Conservation (phyloP, 306 rosid genomes). For the Echinosophora koreensis region DNA sequence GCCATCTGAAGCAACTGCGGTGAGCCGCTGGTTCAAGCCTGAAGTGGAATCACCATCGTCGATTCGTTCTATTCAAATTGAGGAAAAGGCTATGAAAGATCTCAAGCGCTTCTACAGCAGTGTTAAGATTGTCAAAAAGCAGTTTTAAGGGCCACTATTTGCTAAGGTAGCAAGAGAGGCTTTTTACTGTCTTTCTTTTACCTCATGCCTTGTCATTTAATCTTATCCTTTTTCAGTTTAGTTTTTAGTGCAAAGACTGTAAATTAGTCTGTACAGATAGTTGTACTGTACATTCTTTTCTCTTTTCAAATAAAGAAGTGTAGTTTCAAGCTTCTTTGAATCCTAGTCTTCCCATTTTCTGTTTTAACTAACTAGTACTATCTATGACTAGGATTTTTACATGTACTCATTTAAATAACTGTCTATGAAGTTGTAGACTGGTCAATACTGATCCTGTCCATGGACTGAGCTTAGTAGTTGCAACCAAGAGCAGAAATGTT, state of each 20-base stretch:
- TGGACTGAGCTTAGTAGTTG: conserved; percentile 29
- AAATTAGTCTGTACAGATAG: conserved; percentile 56
- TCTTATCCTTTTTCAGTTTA: neutral
- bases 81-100: conserved; percentile 98
- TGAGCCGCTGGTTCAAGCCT: conserved; percentile 95
- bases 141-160: conserved; percentile 42
- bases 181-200: conserved; percentile 10
- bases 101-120: conserved; percentile 92
- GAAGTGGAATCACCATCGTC: conserved; percentile 86
- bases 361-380: conserved; percentile 36
- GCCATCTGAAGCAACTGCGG: conserved; percentile 72
- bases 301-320: conserved; percentile 24
- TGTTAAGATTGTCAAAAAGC: conserved; percentile 81
- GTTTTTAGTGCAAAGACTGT: conserved; percentile 45
- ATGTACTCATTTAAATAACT: conserved; percentile 36
- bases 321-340: conserved; percentile 40
- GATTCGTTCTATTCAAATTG: conserved; percentile 91
- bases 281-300: conserved; percentile 53
- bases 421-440: conserved; percentile 47
- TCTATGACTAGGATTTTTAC: conserved; percentile 41
- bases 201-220: conserved; percentile 25
- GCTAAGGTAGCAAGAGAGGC: conserved; percentile 43
- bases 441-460: conserved; percentile 46
- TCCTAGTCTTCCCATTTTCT: conserved; percentile 33
- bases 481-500: conserved; percentile 35